Conservation (phyloP, 805 yeast genomes). For the Zygosaccharomyces kombuchaensis region DNA sequence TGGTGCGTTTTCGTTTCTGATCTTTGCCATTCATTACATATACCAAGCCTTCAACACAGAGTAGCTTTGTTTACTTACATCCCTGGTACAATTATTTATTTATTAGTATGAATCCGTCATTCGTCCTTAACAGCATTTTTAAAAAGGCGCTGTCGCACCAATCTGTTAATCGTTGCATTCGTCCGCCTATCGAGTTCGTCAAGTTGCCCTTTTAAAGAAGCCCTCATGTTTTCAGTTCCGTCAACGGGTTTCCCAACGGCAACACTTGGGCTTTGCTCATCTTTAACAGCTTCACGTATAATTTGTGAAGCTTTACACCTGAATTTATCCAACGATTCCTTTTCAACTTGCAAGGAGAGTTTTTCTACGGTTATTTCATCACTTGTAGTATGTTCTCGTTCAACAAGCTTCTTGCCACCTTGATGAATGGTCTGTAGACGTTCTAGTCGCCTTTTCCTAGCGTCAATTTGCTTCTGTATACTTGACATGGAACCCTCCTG, state of each 20-base stretch:
- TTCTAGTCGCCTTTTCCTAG: constrained; percentile 9
- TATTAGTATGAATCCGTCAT: neutral
- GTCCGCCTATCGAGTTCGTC: constrained; percentile 41
- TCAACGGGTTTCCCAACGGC: constrained; percentile 12
- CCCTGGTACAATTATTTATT: neutral
- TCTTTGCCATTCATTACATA: constrained; percentile 77
- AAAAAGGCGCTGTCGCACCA: constrained; percentile 37
- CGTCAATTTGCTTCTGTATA: constrained; percentile 8
- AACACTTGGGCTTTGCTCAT: constrained; percentile 7
- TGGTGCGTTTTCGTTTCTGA: constrained; percentile 81
- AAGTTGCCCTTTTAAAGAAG: constrained; percentile 38
- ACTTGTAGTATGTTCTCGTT: neutral
- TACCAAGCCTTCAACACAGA: constrained; percentile 49
- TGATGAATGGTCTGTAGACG: neutral
- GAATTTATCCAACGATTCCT: neutral
- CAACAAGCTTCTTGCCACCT: neutral
- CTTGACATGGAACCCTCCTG: constrained; percentile 3
- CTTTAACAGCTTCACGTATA: constrained; percentile 3
- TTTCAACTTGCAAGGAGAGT: neutral
- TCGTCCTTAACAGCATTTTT: constrained; percentile 10
- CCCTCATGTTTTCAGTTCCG: constrained; percentile 37
- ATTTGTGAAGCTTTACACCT: constrained; percentile 1
- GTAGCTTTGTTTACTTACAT: neutral
- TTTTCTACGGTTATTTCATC: neutral
- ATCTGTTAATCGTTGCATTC: constrained; percentile 37